A percentile compares a stretch with the other conserved stretches of the same genome.
These are phyloP conservation scores for Acidomyces sp. DNA, from an alignment of 495 filamentous ascomycete genomes.

Conservation along the genomic window DNA sequence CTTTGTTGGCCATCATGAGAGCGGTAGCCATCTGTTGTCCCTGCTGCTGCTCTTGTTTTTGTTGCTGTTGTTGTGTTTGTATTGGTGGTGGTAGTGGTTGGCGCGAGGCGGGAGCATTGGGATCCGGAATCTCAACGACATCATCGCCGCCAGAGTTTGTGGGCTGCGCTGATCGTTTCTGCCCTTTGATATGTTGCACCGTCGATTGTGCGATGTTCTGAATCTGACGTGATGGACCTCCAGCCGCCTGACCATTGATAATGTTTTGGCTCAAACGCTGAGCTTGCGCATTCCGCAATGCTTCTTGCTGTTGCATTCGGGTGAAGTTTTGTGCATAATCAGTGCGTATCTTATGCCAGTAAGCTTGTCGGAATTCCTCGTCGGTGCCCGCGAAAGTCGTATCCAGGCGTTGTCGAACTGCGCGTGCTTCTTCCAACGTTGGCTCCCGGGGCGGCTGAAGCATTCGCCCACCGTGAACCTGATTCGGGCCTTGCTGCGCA, in stretches of 20 bases:
- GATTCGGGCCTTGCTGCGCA: no score
- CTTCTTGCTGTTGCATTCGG: slow-evolving; percentile 15
- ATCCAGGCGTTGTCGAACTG: slow-evolving; percentile 30
- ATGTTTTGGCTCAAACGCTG: no score
- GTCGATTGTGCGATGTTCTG: no score
- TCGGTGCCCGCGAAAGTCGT: no score
- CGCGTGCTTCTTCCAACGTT: no score
- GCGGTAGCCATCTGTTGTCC: not conserved
- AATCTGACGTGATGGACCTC: no score
- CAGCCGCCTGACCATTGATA: no score
- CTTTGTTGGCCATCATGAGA: slow-evolving; percentile 27
- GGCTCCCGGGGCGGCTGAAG: no score
- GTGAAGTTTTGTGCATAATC: slow-evolving; percentile 4
- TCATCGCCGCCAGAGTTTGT: slow-evolving; percentile 42
- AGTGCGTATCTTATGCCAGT: slow-evolving; percentile 29
- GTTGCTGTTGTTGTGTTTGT: slow-evolving; percentile 27
- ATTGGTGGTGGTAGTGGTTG: slow-evolving; percentile 28
- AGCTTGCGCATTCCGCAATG: slow-evolving; percentile 25
- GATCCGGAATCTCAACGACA: slow-evolving; percentile 40
- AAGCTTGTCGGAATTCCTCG: slow-evolving; percentile 39
- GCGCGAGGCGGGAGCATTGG: slow-evolving; percentile 23
- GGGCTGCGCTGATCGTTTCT: slow-evolving; percentile 35
- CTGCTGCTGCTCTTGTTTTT: slow-evolving; percentile 15
- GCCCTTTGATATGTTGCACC: slow-evolving; percentile 16
- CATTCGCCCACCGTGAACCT: no score